Conservation (phyloP, 1,284 basidiomycete species). For the Cryptococcus sp. region DNA sequence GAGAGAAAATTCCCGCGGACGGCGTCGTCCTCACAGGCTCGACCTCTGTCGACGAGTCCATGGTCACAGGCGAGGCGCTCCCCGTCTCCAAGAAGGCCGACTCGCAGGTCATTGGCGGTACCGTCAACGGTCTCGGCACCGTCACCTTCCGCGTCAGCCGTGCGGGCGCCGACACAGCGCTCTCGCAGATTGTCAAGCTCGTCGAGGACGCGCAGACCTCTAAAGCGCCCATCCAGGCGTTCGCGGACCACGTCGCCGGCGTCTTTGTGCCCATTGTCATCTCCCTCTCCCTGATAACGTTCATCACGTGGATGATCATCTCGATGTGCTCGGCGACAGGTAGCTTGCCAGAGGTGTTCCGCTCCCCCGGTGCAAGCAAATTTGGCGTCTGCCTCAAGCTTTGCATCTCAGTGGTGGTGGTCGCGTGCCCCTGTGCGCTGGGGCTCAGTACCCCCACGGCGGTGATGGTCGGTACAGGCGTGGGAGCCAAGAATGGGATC, state of each 20-base stretch:
- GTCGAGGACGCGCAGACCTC: conserved; percentile 97
- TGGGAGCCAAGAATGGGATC: conserved; percentile 95
- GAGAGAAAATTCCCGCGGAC: conserved; percentile 95
- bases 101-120: conserved; percentile 88
- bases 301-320: conserved; percentile 78
- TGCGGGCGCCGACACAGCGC: conserved; percentile 91
- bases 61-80: conserved; percentile 94
- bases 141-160: conserved; percentile 94
- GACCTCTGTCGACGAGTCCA: conserved; percentile 91
- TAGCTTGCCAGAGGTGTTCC: conserved; percentile 76
- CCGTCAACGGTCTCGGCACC: conserved; percentile 91
- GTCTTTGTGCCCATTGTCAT: conserved; percentile 94
- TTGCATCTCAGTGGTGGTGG: conserved; percentile 96
- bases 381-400: conserved; percentile 93
- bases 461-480: conserved; percentile 98
- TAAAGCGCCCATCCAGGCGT: conserved; percentile 97
- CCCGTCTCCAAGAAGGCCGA: conserved; percentile 80
- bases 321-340: conserved; percentile 60
- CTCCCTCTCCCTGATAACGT: conserved; percentile 74
- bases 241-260: conserved; percentile 91
- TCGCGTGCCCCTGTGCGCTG: conserved; percentile 96
- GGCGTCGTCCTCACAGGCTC: conserved; percentile 82
- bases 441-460: conserved; percentile 96
- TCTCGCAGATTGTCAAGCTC: conserved; percentile 92
- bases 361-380: conserved; percentile 73